These are phyloP conservation scores for Pyrenopolyporus hunteri DNA, from an alignment of 495 filamentous ascomycete genomes.

Conservation along the genomic window DNA sequence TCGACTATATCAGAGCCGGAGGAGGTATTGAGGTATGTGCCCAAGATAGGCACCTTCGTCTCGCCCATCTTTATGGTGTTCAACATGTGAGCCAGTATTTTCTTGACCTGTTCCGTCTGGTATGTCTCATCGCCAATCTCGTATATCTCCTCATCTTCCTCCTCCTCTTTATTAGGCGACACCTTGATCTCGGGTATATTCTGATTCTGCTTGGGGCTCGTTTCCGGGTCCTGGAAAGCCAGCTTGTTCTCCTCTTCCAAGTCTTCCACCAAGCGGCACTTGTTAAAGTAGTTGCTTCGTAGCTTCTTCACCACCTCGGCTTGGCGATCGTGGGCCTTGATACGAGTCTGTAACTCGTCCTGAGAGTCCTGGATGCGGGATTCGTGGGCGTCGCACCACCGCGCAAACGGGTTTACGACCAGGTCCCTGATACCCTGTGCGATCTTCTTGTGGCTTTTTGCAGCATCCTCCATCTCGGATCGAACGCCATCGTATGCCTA, in stretches of 20 bases:
- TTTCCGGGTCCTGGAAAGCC: slow-evolving; percentile 83
- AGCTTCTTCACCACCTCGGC: slow-evolving; percentile 88
- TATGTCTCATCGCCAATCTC: slow-evolving; percentile 92
- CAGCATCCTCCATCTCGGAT: slow-evolving; percentile 90
- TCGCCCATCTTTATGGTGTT: slow-evolving; percentile 85
- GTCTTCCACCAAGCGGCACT: slow-evolving; percentile 94
- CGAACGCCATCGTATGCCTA: slow-evolving; percentile 96
- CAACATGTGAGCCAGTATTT: slow-evolving; percentile 85
- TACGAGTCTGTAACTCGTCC: slow-evolving; percentile 84
- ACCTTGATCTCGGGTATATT: slow-evolving; percentile 65
- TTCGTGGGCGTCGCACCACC: slow-evolving; percentile 95
- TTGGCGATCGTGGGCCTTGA: slow-evolving; percentile 92
- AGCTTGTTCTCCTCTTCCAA: slow-evolving; percentile 98
- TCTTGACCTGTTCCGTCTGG: slow-evolving; percentile 83
- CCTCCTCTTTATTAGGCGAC: slow-evolving; percentile 49
- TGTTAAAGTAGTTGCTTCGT: slow-evolving; percentile 96
- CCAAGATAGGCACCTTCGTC: slow-evolving; percentile 91
- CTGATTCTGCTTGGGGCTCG: slow-evolving; percentile 54
- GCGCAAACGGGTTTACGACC: slow-evolving; percentile 88
- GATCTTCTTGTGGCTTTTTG: slow-evolving; percentile 91
- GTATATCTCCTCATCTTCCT: slow-evolving; percentile 73
- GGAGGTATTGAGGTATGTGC: slow-evolving; percentile 91
- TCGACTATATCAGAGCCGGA: slow-evolving; percentile 91
- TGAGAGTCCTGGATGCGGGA: slow-evolving; percentile 89
- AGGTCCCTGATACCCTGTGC: slow-evolving; percentile 94